Evolutionary conservation across 75 land plant genomes (phyloP).

Genomic region (Pinus taeda): DNA sequence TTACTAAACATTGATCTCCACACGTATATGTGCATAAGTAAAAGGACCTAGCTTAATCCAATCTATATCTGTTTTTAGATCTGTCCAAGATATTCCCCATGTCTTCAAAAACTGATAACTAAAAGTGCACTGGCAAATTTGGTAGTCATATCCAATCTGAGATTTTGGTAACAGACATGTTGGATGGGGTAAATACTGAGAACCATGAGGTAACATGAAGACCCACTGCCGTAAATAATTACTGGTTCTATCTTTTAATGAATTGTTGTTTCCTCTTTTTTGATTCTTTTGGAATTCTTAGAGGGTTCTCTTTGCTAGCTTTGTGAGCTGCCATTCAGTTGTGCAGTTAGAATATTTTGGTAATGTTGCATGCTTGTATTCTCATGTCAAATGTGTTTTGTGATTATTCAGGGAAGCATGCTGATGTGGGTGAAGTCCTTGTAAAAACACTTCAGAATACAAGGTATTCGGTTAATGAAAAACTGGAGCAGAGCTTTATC

Average conservation of each 20-base stretch:
- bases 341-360: neutral
- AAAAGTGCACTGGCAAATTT: neutral
- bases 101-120: no score
- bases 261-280: no score
- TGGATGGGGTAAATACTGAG: no score
- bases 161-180: neutral
- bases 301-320: neutral
- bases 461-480: conserved; percentile 87
- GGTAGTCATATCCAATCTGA: neutral
- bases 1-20: no score
- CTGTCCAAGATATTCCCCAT: no score
- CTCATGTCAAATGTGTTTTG: conserved; percentile 11
- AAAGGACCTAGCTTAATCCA: no score
- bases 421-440: conserved; percentile 80
- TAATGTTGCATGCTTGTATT: neutral
- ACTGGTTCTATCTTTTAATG: no score
- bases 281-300: no score
- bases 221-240: no score
- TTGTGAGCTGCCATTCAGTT: neutral
- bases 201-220: no score
- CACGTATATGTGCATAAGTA: no score
- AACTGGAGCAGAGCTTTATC: conserved; percentile 77
- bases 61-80: no score
- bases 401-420: conserved; percentile 42
- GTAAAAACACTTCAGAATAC: conserved; percentile 93